Base-by-base conservation (phyloP, 2,329 filamentous ascomycete genomes). In the Purpureocillium lavendulum region DNA sequence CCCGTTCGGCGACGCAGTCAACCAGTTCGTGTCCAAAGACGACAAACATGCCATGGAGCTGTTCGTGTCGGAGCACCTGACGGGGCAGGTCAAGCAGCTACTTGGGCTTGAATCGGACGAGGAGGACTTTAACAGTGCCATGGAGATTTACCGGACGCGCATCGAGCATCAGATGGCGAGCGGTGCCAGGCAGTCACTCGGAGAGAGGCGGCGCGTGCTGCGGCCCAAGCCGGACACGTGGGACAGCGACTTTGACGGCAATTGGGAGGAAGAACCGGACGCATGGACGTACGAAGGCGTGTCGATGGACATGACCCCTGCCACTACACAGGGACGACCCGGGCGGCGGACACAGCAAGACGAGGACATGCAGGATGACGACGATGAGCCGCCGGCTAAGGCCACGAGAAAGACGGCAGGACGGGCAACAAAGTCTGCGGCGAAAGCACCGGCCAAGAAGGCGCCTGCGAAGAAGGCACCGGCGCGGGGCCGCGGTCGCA, bases 1-100 rank as follows among this genome's bases (percentile, higher is more conserved):
- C 24, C 84, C 84, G 0, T 96, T 98, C 54, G 85, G 88, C 13
- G 89, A 97, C 54, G 92, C 92, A 0, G 87, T 98, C 5, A 82
- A 81, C 35, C 85, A 94, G 45, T 98, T 92, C 52, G 87, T 98
- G 18, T 82, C 89, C 57, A 97, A 97, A 50, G 87, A 95, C 49
- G 92, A 98, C 65, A 94, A 89, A 56, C 82, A 92, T 51, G 87
- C 87, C 3, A 87, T 97, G 80, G 80, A 89, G 54, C 68, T 80
- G 33, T 90, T 90, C 50, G 81, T 90, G 9, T 76, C 74, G 16
- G 81, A 87, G 26, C 83, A 82, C 12, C 65, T 90, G 3, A 71
- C 76, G 3, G 77, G 73, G 16, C 84, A 88, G 53, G 74, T 89
- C 14, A 79, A 80, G 48, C 75, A 84, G 45, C 70, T 90, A 52